Conservation (phyloP, 495 filamentous ascomycete genomes). For the Beverwykella pulmonaria region DNA sequence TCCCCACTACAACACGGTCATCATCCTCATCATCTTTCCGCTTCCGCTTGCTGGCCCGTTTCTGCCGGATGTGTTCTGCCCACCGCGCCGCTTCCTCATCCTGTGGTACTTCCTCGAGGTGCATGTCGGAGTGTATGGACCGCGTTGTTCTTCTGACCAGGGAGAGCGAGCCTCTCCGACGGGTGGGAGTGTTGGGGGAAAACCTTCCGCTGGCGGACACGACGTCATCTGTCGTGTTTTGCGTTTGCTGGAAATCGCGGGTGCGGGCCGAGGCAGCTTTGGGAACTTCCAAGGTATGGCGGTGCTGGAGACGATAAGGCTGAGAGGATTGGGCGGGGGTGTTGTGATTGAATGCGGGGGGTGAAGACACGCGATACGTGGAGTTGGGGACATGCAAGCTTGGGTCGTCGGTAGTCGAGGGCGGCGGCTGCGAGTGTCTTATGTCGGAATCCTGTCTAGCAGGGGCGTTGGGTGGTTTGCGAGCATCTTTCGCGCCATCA, state of each 20-base stretch:
- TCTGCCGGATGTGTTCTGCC: conserved; percentile 90
- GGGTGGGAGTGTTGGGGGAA: conserved; percentile 68
- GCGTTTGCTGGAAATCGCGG: conserved; percentile 54
- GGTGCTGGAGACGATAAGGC: conserved; percentile 65
- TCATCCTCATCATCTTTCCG: conserved; percentile 89
- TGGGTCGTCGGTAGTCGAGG: conserved; percentile 11
- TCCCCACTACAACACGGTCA: conserved; percentile 89
- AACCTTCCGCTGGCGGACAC: conserved; percentile 75
- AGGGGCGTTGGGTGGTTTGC: not conserved
- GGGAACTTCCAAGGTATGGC: conserved; percentile 90
- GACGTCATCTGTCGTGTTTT: conserved; percentile 63
- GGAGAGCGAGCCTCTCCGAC: conserved; percentile 78
- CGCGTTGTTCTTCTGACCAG: conserved; percentile 79
- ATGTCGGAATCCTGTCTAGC: conserved; percentile 23
- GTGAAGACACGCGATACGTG: conserved; percentile 75
- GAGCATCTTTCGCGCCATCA: conserved; percentile 26
- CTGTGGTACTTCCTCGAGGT: conserved; percentile 77
- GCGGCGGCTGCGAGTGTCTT: not conserved
- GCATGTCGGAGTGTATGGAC: conserved; percentile 80
- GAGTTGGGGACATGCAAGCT: conserved; percentile 47
- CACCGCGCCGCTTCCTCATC: conserved; percentile 91
- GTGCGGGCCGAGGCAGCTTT: conserved; percentile 59
- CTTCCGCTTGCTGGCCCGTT: conserved; percentile 78
- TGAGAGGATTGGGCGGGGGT: conserved; percentile 49
- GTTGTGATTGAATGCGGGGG: conserved; percentile 60